Evolutionary conservation across 2,329 filamentous ascomycete species (phyloP).

Genomic region (Parafenestella ontariensis): DNA sequence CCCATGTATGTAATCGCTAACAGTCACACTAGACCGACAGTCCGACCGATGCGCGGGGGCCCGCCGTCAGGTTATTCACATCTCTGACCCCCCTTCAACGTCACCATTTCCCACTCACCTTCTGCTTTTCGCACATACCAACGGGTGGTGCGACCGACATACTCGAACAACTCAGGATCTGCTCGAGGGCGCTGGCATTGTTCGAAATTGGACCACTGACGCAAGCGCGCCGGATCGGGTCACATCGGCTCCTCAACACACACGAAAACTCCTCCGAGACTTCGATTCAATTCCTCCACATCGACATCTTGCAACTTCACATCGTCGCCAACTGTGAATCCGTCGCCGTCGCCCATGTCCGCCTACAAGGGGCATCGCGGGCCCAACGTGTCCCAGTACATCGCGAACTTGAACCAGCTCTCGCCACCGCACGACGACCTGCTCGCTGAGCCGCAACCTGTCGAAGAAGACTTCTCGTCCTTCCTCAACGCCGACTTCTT

Average conservation of each 20-base stretch:
- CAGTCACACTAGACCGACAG: slow-evolving; percentile 12
- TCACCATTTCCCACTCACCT: slow-evolving; percentile 23
- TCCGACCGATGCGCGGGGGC: slow-evolving; percentile 27
- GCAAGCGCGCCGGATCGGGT: slow-evolving; percentile 17
- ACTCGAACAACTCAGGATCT: background rate
- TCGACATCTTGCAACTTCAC: slow-evolving; percentile 19
- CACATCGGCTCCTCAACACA: slow-evolving; percentile 20
- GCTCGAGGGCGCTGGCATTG: background rate
- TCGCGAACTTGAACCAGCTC: slow-evolving; percentile 81
- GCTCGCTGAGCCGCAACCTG: slow-evolving; percentile 48
- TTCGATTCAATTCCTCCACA: slow-evolving; percentile 15
- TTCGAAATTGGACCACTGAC: slow-evolving; percentile 4
- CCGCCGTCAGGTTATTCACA: slow-evolving; percentile 8
- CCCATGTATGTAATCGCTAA: slow-evolving; percentile 18
- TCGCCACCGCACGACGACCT: slow-evolving; percentile 50
- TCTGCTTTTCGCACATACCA: slow-evolving; percentile 5
- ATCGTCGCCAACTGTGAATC: slow-evolving; percentile 12
- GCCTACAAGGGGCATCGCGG: slow-evolving; percentile 77
- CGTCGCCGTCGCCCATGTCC: slow-evolving; percentile 63
- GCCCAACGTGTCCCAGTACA: slow-evolving; percentile 88
- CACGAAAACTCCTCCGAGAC: slow-evolving; percentile 20
- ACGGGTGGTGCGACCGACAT: background rate
- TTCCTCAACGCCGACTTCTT: slow-evolving; percentile 69
- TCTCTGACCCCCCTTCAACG: slow-evolving; percentile 17
- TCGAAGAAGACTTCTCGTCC: slow-evolving; percentile 56